Base-by-base conservation (phyloP, 495 filamentous ascomycete genomes). In the Choiromyces venosus region DNA sequence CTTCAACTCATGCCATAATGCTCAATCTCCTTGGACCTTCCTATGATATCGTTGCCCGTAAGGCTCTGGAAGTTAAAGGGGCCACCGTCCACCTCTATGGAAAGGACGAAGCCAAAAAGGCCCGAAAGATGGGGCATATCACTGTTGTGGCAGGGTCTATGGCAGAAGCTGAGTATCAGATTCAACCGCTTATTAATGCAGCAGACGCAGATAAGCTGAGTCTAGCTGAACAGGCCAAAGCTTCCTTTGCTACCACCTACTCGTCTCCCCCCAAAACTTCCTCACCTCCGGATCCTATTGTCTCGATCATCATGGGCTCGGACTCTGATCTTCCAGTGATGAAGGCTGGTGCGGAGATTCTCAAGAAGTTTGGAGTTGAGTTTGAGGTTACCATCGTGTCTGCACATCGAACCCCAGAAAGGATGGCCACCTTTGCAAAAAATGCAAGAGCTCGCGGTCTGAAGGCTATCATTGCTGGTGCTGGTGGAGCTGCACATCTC, bases 41-140 rank as follows among this genome's bases (percentile, higher is more conserved):
- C 37, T 94, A 97, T 82, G 83, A 90, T 37, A 79, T 85, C 61
- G 85, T 96, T 65, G 89, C 89, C 19, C 83, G 87, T 67, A 84
- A 85, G 37, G 91, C 94, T 12, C 84, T 90, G n/a, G 84, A 84
- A 70, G 87, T 85, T 73, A 85, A 85, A 71, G 88, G 84, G 80
- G 89, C 87, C 68, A 88, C 83, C 61, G 86, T 97, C 42, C 94
- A 99, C 83, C 87, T 97, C 36, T 99, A 99, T 84, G 93, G 92
- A 75, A 99, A 99, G 84, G 89, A 88, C 29, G 90, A 87, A 66
- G 89, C 93, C 25, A 91, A 92, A 75, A 92, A 91, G 3, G 92
- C 91, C 39, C 88, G 95, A 56, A 99, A 99, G 81, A 98, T 99
- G 86, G 95, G 95, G 16, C 95, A 99, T 78, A 86, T 99, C 72